phyloP scores from a whole-genome alignment of 75 land plant species.

The Azolla pinnata region DNA sequence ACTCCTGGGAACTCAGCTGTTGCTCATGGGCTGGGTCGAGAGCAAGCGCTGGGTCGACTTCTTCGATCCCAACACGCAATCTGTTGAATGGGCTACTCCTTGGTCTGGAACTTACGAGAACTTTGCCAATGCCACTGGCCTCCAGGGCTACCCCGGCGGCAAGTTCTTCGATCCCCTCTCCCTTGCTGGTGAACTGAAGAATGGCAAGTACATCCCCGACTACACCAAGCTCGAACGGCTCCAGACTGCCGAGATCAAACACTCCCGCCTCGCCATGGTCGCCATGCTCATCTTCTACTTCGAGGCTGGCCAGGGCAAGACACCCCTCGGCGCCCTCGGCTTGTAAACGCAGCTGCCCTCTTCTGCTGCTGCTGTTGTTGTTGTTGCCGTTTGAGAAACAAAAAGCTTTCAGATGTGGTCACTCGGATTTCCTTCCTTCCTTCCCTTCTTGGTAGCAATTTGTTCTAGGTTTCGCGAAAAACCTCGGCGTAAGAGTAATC shows the following conservation, averaged over 20 bases:
- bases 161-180: conserved; percentile 86
- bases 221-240: conserved; percentile 70
- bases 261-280: conserved; percentile 84
- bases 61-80: conserved; percentile 79
- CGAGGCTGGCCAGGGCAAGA: conserved; percentile 95
- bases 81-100: conserved; percentile 95
- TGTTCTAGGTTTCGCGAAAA: too few relatives aligned
- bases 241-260: conserved; percentile 93
- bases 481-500: too few relatives aligned
- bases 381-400: too few relatives aligned
- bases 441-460: too few relatives aligned
- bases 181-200: conserved; percentile 49
- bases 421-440: too few relatives aligned
- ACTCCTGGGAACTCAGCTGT: conserved; percentile 80
- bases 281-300: conserved; percentile 98
- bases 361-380: too few relatives aligned
- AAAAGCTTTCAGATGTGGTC: too few relatives aligned
- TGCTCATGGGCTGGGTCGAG: conserved; percentile 98
- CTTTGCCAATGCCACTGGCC: conserved; percentile 86
- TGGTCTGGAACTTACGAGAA: conserved; percentile 91
- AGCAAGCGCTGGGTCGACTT: conserved; percentile 92
- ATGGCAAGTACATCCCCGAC: conserved; percentile 71
- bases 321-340: conserved; percentile 84
- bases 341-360: too few relatives aligned
- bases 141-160: conserved; percentile 96